Evolutionary conservation across 202 grass and related monocot genomes (phyloP).

Genomic region (Brachypodium distachyon): DNA sequence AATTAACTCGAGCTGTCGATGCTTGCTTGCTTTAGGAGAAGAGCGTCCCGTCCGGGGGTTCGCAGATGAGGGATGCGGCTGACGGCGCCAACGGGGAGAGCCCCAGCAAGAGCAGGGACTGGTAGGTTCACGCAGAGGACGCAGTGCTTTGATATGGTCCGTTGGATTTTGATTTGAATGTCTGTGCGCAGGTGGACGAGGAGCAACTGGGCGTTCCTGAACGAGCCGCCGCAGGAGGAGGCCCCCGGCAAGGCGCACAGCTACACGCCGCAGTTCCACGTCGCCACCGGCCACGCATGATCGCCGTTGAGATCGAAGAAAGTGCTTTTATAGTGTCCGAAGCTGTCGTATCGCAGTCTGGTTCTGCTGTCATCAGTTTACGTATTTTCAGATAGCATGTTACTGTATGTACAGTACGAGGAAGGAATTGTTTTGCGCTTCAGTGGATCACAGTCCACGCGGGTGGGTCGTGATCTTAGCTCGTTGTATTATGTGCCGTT

Average conservation of each 20-base stretch:
- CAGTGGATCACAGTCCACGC: too few species aligned
- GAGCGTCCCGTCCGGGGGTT: neutral
- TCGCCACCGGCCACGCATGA: conserved; percentile 24
- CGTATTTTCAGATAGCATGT: neutral
- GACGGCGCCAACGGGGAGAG: neutral
- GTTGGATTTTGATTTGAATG: neutral
- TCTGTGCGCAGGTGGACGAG: conserved; percentile 59
- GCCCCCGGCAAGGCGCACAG: conserved; percentile 8
- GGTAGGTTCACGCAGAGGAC: neutral
- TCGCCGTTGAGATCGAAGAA: too few species aligned
- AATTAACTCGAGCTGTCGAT: too few species aligned
- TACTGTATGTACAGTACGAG: too few species aligned
- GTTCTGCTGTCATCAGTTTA: neutral
- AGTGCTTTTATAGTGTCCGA: too few species aligned
- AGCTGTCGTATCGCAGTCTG: too few species aligned
- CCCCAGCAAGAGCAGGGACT: conserved; percentile 19
- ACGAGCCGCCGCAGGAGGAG: conserved; percentile 53
- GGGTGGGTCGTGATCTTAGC: too few species aligned
- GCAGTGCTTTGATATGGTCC: too few species aligned
- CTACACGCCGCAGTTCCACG: conserved; percentile 51
- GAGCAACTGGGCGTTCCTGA: conserved; percentile 88
- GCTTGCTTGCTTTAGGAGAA: neutral
- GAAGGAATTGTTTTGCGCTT: too few species aligned
- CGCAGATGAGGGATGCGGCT: neutral
- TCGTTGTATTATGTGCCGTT: too few species aligned